Evolutionary conservation across 345 rosid species (phyloP), one percentile per base, ranked within the genome.

Genomic region (Corchorus capsularis): DNA sequence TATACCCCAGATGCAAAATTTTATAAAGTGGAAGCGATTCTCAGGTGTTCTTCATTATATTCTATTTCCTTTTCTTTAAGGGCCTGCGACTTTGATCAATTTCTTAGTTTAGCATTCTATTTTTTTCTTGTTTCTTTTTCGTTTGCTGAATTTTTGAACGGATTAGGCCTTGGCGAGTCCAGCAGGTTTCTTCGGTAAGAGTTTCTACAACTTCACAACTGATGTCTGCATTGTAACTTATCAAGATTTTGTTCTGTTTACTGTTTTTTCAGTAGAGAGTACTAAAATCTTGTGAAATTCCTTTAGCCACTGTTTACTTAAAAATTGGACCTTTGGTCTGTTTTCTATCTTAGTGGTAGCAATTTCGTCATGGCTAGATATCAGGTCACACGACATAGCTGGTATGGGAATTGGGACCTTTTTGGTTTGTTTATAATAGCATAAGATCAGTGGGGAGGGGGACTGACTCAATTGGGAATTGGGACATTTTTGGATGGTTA

Each of bases 21-120:
- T 78, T 94, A 94, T 85, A 92, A 89, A 76, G 92, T 94, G 61
- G 98, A 94, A 83, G 98, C 97, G 41, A 87, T 94, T 84, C 56
- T 94, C 76, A 92, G 97, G 96, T 90, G 19, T 22, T 14, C 60
- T 39, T 79, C 32, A 47, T 37, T 47, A 19, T 67, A 27, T 69
- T 72, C 41, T 56, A 34, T 70, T 47, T 10, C 9, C 4, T 35
- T n/a, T 5, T 34, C 12, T 55, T 37, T 16, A 8, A 60, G 55
- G 8, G 37, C 55, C 27, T 8, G 19, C 10, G 3, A 27, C 13
- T 17, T 39, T 39, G 2, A 63, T 22, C 4, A 14, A 22, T 69
- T n/a, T 12, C 45, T 73, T 59, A 17, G 17, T 19, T 55, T 65
- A 20, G 37, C 7, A 8, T 77, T 72, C 67, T 74, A 34, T 73